These are phyloP conservation scores for Pyronema omphalodes DNA, from an alignment of 495 filamentous ascomycete species.

Conservation along the genomic window DNA sequence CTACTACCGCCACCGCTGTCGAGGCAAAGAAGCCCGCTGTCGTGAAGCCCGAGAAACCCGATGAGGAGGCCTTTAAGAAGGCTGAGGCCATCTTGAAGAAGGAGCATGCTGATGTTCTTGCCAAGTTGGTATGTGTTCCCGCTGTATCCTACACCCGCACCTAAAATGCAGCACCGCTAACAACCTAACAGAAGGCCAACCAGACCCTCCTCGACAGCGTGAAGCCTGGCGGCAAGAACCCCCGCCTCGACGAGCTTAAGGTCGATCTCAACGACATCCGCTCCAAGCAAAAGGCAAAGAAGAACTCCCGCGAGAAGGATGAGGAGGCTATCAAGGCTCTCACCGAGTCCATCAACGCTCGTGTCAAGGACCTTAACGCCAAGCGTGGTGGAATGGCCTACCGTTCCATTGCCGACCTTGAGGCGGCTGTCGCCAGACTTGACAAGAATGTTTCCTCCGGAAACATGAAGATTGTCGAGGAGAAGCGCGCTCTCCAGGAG, in stretches of 20 bases:
- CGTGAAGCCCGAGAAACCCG: conserved; percentile 49
- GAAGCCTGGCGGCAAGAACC: conserved; percentile 39
- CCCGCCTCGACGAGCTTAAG: conserved; percentile 69
- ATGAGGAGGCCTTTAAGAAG: conserved; percentile 51
- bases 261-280: conserved; percentile 52
- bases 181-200: conserved; percentile 45
- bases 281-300: conserved; percentile 65
- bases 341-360: conserved; percentile 63
- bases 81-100: conserved; percentile 61
- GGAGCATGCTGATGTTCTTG: conserved; percentile 52
- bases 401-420: conserved; percentile 74
- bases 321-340: conserved; percentile 73
- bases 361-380: conserved; percentile 67
- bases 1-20: conserved; percentile 13
- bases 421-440: conserved; percentile 57
- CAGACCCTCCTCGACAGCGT: conserved; percentile 69
- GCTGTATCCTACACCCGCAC: background rate
- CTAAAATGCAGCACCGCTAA: conserved; percentile 9
- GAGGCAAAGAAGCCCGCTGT: conserved; percentile 28
- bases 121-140: conserved; percentile 42
- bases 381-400: conserved; percentile 56
- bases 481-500: conserved; percentile 79
- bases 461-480: conserved; percentile 82
- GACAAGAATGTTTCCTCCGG: conserved; percentile 72
- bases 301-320: conserved; percentile 51